Evolutionary conservation across 331 rosid species (phyloP), one percentile per base, ranked within the genome.

Genomic region (Stylosanthes scabra): DNA sequence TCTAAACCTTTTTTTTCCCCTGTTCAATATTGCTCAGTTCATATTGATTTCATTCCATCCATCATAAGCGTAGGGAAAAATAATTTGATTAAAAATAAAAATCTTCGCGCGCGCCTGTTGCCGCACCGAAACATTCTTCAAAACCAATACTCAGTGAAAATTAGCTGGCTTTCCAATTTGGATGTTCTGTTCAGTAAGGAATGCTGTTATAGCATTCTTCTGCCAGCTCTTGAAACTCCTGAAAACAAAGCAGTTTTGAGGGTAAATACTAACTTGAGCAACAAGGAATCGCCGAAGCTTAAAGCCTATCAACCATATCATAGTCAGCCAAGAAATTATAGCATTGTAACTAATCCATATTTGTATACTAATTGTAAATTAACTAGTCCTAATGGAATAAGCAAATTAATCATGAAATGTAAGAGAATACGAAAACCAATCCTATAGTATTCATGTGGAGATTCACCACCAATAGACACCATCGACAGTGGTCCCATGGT

Each of bases 211-310:
- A 50, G 97, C 97, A 34, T 84, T 91, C 97, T 88, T 95, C 83
- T 95, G 96, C 99, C 97, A 91, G 80, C 99, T 45, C 85, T 92
- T 91, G 83, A 95, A 91, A 86, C 97, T 92, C 93, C 97, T 92
- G 86, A 75, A 82, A 82, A 66, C 47, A 66, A 69, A 76, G 34
- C 31, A 58, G 74, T 54, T 52, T 27, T 71, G 27, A 70, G 34
- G 45, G 58, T 29, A 52, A 51, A 37, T 13, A 31, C 37, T 40
- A 56, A 51, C 71, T 75, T 37, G 44, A 66, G 54, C 20, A 60
- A 42, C 28, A 66, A 66, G 9, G 14, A 61, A 70, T 31, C 4
- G 37, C 37, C 37, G 5, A 71, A 65, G 63, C 66, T 28, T 54
- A 3, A 27, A 8, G 14, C 31, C 46, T 46, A 63, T 67, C 16